A percentile compares a stretch with the other conserved stretches of the same genome.
phyloP scores from a whole-genome alignment of 2,329 filamentous ascomycete species.

The Penicillium sp. region DNA sequence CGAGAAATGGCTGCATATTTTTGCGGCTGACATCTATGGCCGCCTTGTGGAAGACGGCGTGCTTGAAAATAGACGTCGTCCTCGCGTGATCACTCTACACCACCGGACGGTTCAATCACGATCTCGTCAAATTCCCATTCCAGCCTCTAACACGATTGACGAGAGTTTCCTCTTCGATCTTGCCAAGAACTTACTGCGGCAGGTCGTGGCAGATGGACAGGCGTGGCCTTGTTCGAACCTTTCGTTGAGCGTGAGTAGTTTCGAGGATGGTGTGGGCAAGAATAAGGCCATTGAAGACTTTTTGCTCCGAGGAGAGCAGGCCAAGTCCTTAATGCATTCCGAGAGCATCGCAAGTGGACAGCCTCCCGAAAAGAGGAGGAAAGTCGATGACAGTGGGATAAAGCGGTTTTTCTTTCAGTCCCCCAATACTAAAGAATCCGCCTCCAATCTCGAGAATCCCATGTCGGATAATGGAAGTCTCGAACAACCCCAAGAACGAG shows the following conservation, averaged over 20 bases:
- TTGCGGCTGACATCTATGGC: constrained; percentile 84
- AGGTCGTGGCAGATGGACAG: constrained; percentile 70
- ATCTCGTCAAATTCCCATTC: constrained; percentile 72
- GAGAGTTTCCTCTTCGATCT: constrained; percentile 69
- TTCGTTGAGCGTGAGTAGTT: constrained; percentile 81
- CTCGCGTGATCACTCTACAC: constrained; percentile 79
- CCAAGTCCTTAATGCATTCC: constrained; percentile 43
- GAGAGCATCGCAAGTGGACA: constrained; percentile 11
- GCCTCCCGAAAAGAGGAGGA: constrained; percentile 43
- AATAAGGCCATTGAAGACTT: constrained; percentile 86
- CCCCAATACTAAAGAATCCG: not conserved
- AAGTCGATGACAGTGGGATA: constrained; percentile 50
- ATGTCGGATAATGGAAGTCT: not conserved
- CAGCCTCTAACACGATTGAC: constrained; percentile 67
- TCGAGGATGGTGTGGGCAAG: constrained; percentile 78
- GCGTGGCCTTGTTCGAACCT: constrained; percentile 92
- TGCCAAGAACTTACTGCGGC: constrained; percentile 69
- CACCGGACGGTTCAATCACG: constrained; percentile 69
- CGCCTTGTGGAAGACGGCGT: constrained; percentile 87
- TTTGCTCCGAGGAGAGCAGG: constrained; percentile 63
- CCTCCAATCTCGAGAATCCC: not conserved
- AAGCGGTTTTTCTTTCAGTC: constrained; percentile 55
- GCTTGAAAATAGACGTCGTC: constrained; percentile 77
- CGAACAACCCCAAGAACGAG: not conserved
- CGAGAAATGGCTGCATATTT: constrained; percentile 81